These are phyloP conservation scores for Exobasidium rhododendri DNA, from an alignment of 1,284 basidiomycete species.

Conservation along the genomic window DNA sequence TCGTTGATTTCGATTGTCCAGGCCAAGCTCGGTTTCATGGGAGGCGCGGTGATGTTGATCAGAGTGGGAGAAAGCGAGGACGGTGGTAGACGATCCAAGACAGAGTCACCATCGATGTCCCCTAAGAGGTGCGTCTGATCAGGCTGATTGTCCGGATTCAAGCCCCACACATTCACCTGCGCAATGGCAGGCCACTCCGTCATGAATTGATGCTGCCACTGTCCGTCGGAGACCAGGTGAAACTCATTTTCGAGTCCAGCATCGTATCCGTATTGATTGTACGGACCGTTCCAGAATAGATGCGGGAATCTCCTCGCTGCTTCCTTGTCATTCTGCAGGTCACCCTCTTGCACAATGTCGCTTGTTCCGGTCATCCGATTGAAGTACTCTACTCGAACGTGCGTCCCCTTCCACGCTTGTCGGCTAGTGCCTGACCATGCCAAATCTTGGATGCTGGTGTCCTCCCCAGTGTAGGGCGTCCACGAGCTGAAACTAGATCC, in stretches of 20 bases:
- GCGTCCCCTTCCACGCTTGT: conserved; percentile 12
- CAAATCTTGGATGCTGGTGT: neutral
- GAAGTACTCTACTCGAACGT: conserved; percentile 9
- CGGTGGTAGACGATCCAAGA: conserved; percentile 3
- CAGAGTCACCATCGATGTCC: conserved; percentile 7
- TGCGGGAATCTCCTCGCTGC: conserved; percentile 4
- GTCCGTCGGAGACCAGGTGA: neutral
- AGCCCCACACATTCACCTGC: conserved; percentile 4
- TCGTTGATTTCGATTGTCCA: conserved; percentile 5
- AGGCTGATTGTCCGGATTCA: conserved; percentile 1
- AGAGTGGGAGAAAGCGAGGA: neutral
- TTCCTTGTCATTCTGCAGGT: conserved; percentile 6
- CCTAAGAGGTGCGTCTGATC: conserved; percentile 4
- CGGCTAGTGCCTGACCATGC: conserved; percentile 4
- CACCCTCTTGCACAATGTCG: conserved; percentile 9
- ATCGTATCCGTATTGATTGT: conserved; percentile 8
- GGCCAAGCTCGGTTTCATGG: neutral
- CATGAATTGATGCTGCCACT: conserved; percentile 5
- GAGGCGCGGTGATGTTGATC: conserved; percentile 2
- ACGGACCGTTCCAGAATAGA: conserved; percentile 8
- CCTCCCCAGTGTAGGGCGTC: conserved; percentile 7
- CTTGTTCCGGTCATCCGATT: conserved; percentile 11
- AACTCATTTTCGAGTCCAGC: conserved; percentile 2
- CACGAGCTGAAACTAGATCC: conserved; percentile 7
- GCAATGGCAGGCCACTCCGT: conserved; percentile 5